These are phyloP conservation scores for Thermomucor indicae-seudaticae DNA, from an alignment of 371 early-diverging fungal genomes.

Conservation along the genomic window DNA sequence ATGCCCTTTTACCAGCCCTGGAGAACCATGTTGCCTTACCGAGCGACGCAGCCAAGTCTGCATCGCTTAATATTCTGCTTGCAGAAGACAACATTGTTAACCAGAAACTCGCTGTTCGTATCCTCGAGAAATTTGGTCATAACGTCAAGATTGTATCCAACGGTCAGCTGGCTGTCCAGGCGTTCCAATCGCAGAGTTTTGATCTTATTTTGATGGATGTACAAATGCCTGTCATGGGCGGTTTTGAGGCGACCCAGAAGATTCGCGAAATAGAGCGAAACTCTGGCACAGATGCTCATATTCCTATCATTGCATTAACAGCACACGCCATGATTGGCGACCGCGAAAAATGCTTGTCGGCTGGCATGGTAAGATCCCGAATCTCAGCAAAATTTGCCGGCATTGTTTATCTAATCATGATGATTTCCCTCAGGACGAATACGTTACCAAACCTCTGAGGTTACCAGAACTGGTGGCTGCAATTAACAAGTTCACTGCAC, in stretches of 20 bases:
- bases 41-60: slow-evolving; percentile 43
- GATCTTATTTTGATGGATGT: slow-evolving; percentile 79
- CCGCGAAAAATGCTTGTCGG: slow-evolving; percentile 65
- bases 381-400: neutral
- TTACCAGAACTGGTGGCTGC: slow-evolving; percentile 54
- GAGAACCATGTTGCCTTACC: slow-evolving; percentile 60
- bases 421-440: slow-evolving; percentile 38
- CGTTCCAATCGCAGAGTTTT: slow-evolving; percentile 51
- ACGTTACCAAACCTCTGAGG: slow-evolving; percentile 60
- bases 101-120: slow-evolving; percentile 70
- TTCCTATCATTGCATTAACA: slow-evolving; percentile 73
- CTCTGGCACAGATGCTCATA: slow-evolving; percentile 47
- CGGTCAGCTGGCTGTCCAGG: slow-evolving; percentile 70
- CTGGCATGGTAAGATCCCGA: slow-evolving; percentile 53
- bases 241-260: slow-evolving; percentile 64
- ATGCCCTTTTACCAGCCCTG: slow-evolving; percentile 62
- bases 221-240: slow-evolving; percentile 75
- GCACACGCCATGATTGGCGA: slow-evolving; percentile 77
- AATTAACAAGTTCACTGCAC: slow-evolving; percentile 48
- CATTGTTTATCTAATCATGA: neutral
- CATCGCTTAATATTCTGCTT: slow-evolving; percentile 63
- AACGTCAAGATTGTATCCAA: slow-evolving; percentile 67
- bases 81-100: slow-evolving; percentile 83
- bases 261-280: slow-evolving; percentile 60
- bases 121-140: slow-evolving; percentile 71